A percentile compares a stretch with the other conserved stretches of the same genome.
Evolutionary conservation across 352 stramenopile genomes (phyloP).

Genomic region (Globisporangium paddicum): DNA sequence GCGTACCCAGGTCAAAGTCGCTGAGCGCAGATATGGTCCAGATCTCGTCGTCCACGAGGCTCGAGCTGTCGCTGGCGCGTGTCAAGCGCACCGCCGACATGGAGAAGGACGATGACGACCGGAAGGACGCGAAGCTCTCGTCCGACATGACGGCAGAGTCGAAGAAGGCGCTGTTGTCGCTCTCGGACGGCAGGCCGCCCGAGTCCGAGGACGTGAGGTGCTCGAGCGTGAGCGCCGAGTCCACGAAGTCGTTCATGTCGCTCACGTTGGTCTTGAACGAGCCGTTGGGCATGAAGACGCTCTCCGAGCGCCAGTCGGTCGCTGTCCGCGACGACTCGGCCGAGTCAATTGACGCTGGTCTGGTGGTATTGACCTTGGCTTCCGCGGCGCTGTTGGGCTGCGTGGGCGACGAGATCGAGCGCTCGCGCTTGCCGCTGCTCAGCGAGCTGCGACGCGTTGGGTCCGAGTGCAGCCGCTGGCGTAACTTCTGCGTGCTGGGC

Average conservation of each 20-base stretch:
- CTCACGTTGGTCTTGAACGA: constrained; percentile 10
- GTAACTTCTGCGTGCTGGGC: constrained; percentile 5
- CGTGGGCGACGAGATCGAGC: constrained; percentile 9
- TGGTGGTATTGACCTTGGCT: neutral
- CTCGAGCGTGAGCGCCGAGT: constrained; percentile 13
- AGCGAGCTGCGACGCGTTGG: constrained; percentile 4
- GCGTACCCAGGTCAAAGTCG: constrained; percentile 11
- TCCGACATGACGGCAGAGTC: constrained; percentile 6
- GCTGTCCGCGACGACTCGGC: neutral
- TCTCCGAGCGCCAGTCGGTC: constrained; percentile 9
- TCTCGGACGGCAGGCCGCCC: neutral
- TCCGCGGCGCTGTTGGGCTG: neutral
- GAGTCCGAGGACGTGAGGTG: constrained; percentile 7
- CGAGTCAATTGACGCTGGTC: neutral
- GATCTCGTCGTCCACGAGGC: constrained; percentile 14
- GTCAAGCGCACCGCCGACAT: neutral
- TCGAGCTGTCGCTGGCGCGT: constrained; percentile 9
- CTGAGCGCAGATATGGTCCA: constrained; percentile 9
- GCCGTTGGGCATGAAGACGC: constrained; percentile 12
- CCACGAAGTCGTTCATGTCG: constrained; percentile 8
- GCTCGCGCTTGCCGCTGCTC: constrained; percentile 6
- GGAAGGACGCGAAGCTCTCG: neutral
- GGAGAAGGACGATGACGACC: neutral
- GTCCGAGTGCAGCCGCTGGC: constrained; percentile 7
- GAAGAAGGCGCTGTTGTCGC: constrained; percentile 6